Percentiles rank a stretch among this genome's conserved stretches.
Conservation (phyloP, 148 eudicot species). For the Amaranthus palmeri region DNA sequence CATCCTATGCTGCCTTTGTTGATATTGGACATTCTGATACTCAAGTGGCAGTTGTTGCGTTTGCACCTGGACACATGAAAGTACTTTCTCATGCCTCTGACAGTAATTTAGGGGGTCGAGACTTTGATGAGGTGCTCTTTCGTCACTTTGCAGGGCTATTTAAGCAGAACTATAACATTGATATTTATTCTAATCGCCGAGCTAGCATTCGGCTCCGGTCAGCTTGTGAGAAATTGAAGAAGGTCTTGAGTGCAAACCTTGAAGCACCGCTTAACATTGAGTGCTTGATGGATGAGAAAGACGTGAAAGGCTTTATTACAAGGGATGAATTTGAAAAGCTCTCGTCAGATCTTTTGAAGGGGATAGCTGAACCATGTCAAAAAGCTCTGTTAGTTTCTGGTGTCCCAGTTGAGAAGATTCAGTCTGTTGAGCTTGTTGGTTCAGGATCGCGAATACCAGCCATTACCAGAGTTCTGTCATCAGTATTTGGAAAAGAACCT, state of each 20-base stretch:
- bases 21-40: constrained; percentile 95
- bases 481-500: constrained; percentile 60
- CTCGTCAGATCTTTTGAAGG: constrained; percentile 55
- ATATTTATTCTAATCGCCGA: constrained; percentile 60
- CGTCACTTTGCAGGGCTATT: constrained; percentile 64
- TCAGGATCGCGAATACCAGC: constrained; percentile 96
- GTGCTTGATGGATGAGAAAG: constrained; percentile 96
- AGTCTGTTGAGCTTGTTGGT: constrained; percentile 85
- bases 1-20: constrained; percentile 63
- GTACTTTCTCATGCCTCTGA: constrained; percentile 78
- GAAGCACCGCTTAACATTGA: constrained; percentile 93
- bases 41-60: constrained; percentile 69
- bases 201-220: constrained; percentile 82
- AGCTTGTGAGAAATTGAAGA: constrained; percentile 87
- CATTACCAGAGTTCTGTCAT: constrained; percentile 41
- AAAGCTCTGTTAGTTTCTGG: constrained; percentile 67
- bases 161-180: constrained; percentile 60
- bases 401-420: constrained; percentile 48
- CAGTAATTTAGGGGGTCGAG: constrained; percentile 78
- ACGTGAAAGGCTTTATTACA: constrained; percentile 71
- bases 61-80: constrained; percentile 59
- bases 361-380: constrained; percentile 65
- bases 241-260: constrained; percentile 83
- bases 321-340: constrained; percentile 90
- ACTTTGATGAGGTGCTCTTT: constrained; percentile 91